A percentile compares a stretch with the other conserved stretches of the same genome.
Evolutionary conservation across 495 filamentous ascomycete genomes (phyloP).

Genomic region (Haplographium delicatum): DNA sequence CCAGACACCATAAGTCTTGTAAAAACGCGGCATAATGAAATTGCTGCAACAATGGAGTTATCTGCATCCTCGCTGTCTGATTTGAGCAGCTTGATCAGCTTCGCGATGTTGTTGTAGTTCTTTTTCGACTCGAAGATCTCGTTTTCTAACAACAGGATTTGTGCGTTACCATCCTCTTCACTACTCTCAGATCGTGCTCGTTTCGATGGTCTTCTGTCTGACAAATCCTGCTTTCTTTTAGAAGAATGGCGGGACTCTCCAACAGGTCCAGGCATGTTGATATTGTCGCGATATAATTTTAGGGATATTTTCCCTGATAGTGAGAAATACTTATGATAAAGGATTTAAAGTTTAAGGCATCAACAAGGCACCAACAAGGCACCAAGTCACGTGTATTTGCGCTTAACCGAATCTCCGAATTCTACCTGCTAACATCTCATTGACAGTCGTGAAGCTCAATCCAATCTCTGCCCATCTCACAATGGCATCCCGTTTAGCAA

Average conservation of each 20-base stretch:
- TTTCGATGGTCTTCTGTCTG: slow-evolving; percentile 31
- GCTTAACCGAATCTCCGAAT: slow-evolving; percentile 16
- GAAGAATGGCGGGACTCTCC: slow-evolving; percentile 4
- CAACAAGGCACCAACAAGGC: slow-evolving; percentile 6
- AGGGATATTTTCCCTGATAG: too few species aligned
- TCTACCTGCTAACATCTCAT: slow-evolving; percentile 18
- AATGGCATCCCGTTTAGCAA: slow-evolving; percentile 95
- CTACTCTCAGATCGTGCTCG: slow-evolving; percentile 37
- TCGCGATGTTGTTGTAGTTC: slow-evolving; percentile 89
- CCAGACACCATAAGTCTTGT: slow-evolving; percentile 75
- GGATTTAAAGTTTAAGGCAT: neutral
- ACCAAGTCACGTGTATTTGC: slow-evolving; percentile 16
- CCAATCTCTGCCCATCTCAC: slow-evolving; percentile 49
- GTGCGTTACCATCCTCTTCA: slow-evolving; percentile 44
- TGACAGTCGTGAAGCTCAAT: slow-evolving; percentile 18
- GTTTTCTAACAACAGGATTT: slow-evolving; percentile 65
- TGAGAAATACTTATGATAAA: too few species aligned
- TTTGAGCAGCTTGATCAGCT: slow-evolving; percentile 57
- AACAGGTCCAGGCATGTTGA: slow-evolving; percentile 21
- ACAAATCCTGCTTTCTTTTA: slow-evolving; percentile 41
- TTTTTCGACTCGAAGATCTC: slow-evolving; percentile 78
- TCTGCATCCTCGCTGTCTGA: slow-evolving; percentile 31
- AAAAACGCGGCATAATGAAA: slow-evolving; percentile 87
- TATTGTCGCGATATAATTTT: too few species aligned
- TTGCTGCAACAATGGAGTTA: slow-evolving; percentile 54